Conservation (phyloP, 169 alveolate species). For the Amoebophrya sp. region DNA sequence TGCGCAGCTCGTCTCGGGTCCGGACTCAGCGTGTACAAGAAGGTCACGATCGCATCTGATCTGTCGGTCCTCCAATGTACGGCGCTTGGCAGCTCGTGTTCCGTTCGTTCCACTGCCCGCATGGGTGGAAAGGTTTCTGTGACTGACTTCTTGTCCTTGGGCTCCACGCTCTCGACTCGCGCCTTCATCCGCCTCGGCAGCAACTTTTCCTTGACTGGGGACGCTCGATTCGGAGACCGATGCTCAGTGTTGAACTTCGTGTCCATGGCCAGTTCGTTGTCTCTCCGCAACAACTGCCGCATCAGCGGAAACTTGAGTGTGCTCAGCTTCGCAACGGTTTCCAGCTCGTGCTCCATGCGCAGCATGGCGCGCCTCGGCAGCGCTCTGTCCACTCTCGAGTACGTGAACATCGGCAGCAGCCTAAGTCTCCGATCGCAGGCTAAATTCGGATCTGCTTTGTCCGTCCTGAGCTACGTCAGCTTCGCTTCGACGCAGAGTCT, state of each 20-base stretch:
- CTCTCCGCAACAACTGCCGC: too few relatives aligned
- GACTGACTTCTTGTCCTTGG: not conserved
- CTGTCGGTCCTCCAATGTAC: not conserved
- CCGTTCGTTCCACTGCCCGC: not conserved
- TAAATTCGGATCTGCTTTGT: too few relatives aligned
- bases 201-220: too few relatives aligned
- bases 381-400: not conserved
- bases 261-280: too few relatives aligned
- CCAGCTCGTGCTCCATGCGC: not conserved
- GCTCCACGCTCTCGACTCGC: not conserved
- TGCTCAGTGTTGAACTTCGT: too few relatives aligned
- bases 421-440: too few relatives aligned
- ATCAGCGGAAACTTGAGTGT: too few relatives aligned
- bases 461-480: too few relatives aligned
- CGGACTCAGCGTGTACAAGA: not conserved
- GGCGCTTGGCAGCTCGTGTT: not conserved
- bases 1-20: slow-evolving; percentile 2
- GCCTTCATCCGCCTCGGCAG: not conserved
- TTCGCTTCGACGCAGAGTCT: too few relatives aligned
- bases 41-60: not conserved
- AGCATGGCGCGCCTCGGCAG: not conserved
- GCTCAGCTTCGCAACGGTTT: too few relatives aligned
- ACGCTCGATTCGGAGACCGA: too few relatives aligned
- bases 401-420: not conserved
- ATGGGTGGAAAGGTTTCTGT: not conserved